Evolutionary conservation across 1,139 yeast species (phyloP).

Genomic region (Pichia sp.): DNA sequence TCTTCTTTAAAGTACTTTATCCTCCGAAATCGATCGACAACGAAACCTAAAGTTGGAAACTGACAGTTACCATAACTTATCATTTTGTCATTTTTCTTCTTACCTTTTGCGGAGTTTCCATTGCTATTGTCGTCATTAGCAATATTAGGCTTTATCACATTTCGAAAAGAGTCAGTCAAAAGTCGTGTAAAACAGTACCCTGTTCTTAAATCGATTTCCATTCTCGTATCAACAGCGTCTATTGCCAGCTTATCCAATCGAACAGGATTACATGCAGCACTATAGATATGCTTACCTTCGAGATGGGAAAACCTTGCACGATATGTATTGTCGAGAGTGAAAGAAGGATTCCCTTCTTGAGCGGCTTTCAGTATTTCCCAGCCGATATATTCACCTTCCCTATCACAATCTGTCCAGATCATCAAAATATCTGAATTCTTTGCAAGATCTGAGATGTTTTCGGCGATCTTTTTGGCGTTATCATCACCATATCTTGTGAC

Average conservation of each 20-base stretch:
- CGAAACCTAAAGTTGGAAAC: conserved; percentile 94
- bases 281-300: conserved; percentile 65
- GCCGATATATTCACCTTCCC: conserved; percentile 97
- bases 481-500: conserved; percentile 36
- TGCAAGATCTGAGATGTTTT: conserved; percentile 70
- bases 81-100: conserved; percentile 21
- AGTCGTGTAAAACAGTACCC: conserved; percentile 89
- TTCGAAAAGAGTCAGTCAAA: conserved; percentile 49
- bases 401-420: conserved; percentile 99
- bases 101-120: neutral
- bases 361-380: conserved; percentile 77
- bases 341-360: conserved; percentile 43
- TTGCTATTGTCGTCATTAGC: neutral
- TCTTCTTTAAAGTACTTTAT: conserved; percentile 71
- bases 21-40: conserved; percentile 83
- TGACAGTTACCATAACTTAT: conserved; percentile 93
- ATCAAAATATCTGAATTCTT: conserved; percentile 56
- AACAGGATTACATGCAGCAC: conserved; percentile 70
- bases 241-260: conserved; percentile 65
- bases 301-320: conserved; percentile 87
- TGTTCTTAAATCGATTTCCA: conserved; percentile 82
- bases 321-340: conserved; percentile 47
- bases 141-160: conserved; percentile 17
- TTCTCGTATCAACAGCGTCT: conserved; percentile 79
- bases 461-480: conserved; percentile 48